Conservation (phyloP, 306 rosid genomes). For the Prinsepia uniflora region DNA sequence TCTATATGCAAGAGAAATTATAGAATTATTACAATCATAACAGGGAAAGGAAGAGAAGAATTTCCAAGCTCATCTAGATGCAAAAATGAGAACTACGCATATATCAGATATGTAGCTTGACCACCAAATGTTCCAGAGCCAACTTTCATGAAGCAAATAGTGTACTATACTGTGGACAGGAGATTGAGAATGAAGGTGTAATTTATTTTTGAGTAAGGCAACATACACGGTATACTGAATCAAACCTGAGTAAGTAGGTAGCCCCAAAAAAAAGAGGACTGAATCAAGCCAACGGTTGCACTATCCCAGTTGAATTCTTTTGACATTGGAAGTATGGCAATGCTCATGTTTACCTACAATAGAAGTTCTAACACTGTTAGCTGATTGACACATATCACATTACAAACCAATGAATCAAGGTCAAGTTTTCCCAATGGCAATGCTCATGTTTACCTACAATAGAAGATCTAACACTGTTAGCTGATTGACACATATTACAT, state of each 20-base stretch:
- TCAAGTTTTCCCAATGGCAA: not conserved
- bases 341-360: conserved; percentile 91
- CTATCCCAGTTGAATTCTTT: conserved; percentile 90
- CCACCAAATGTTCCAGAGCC: conserved; percentile 12
- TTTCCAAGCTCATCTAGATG: not conserved
- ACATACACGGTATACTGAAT: conserved; percentile 11
- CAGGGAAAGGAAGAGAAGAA: conserved; percentile 18
- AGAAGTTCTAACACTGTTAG: conserved; percentile 19
- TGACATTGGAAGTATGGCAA: conserved; percentile 96
- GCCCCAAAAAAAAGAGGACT: conserved; percentile 97
- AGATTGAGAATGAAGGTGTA: conserved; percentile 13
- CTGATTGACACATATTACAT: not conserved
- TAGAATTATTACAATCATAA: conserved; percentile 20
- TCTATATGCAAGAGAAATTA: conserved; percentile 39
- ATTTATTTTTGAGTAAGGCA: conserved; percentile 14
- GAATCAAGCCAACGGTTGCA: conserved; percentile 92
- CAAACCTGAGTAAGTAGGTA: conserved; percentile 93
- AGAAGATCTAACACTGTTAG: conserved; percentile 18
- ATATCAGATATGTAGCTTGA: conserved; percentile 3
- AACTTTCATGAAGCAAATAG: not conserved
- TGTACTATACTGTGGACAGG: not conserved
- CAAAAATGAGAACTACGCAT: conserved; percentile 1
- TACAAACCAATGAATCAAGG: not conserved
- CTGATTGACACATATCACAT: not conserved
- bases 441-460: conserved; percentile 75